Evolutionary conservation across 2,329 filamentous ascomycete species (phyloP), one percentile per base, ranked within the genome.

Genomic region (Parastagonospora nodorum): DNA sequence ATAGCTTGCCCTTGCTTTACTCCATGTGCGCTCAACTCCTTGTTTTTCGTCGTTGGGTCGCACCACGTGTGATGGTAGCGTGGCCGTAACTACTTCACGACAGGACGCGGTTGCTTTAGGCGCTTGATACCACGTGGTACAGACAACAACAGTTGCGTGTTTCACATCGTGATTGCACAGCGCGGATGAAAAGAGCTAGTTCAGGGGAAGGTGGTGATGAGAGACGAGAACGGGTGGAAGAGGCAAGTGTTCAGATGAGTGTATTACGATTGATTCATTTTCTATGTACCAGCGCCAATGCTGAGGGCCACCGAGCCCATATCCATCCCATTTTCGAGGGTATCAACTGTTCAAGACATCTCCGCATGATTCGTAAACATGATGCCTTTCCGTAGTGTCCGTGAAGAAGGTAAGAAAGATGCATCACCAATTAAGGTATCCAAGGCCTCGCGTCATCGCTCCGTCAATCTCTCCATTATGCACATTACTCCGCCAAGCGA

Each of bases 401-500:
- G 41, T 40, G 50, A 57, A 37, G 48, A 39, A 46, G 39, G 41
- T 39, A 49, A 51, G 55, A 50, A 60, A 52, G 53, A 58, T 46
- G 48, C 11, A 53, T 40, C 53, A 56, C 45, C 31, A 40, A 57
- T 58, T 56, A 55, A 54, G 36, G 44, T 60, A 63, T 58, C 66
- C 64, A 67, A 66, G 57, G 50, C 54, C 42, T 55, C 54, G 42
- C 46, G 36, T 46, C 52, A 55, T 37, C 37, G 11, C 49, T 33
- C 48, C 55, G 9, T n/a, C 40, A 37, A 42, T 36, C 56, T 50
- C 8, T 38, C 45, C 58, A 69, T 69, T 72, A 69, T 66, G 55
- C 58, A 64, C 64, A 72, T 71, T 72, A 71, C 54, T 61, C 58
- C 57, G 40, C 53, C 50, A 48, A 58, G 51, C 45, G 48, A 59